Base-by-base conservation (phyloP, 73 alveolate species). In the Strombidium stylifer region DNA sequence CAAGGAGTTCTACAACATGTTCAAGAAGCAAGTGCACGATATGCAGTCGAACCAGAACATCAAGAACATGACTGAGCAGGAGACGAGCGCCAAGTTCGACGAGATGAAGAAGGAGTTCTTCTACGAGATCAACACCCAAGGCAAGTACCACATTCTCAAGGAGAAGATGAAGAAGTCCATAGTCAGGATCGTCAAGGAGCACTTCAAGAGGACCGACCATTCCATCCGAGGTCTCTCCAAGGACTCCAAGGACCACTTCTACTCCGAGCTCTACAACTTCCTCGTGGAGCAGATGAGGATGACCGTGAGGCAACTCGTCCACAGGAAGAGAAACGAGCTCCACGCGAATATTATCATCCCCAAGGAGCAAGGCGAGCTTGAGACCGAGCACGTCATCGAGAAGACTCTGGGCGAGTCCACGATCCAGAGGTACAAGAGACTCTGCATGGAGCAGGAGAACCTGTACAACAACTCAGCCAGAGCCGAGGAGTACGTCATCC, bases 121-220 rank as follows among this genome's bases (percentile, higher is more conserved):
- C 37, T 95, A 93, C 78, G 96, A 95, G 65, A 93, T 95, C 75
- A 95, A 95, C 73, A 82, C 93, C 16, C 68, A 92, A 25, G 98
- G 98, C 50, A 95, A 89, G 85, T 94, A 94, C 39, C 95, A 93
- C 70, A 81, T 88, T 51, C 81, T 95, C 50, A 95, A 95, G 76
- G 98, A 93, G 53, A 95, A 95, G 69, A 72, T 95, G 37, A 95
- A 93, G 77, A 95, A 93, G 74, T 79, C 96, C 47, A 95, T 95
- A 15, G 99, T 93, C 11, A 87, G 91, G 68, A 86, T 95, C 31
- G 97, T 93, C 15, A 77, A 93, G 45, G 99, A 95, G 61, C 86
- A 92, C 49, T 93, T 88, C 71, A 53, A 80, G 40, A 95, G 93
- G 83, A 72, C 64, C 74, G 47, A 53, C 15, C 95, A 91, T 4